Conservation (phyloP, 768 basidiomycete genomes). For the Leccinum barrowsii region DNA sequence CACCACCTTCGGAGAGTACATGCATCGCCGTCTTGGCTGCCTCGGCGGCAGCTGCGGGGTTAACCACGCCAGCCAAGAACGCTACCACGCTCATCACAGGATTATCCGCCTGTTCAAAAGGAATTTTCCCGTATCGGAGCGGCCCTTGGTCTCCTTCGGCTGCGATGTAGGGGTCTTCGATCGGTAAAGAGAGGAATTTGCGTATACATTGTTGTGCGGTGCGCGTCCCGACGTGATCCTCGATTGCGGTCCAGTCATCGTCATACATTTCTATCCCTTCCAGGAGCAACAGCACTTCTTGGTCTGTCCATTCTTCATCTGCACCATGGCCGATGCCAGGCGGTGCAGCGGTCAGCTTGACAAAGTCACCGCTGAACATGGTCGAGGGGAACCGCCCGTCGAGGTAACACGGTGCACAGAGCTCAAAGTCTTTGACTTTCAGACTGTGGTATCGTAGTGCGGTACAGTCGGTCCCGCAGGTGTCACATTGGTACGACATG, state of each 20-base stretch:
- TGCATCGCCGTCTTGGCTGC: constrained; percentile 90
- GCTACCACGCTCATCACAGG: constrained; percentile 99
- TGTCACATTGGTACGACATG: constrained; percentile 77
- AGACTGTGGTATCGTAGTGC: constrained; percentile 85
- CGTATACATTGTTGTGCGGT: constrained; percentile 93
- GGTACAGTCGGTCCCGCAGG: constrained; percentile 93
- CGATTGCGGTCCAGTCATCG: constrained; percentile 92
- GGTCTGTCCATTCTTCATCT: constrained; percentile 83
- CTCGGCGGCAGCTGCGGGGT: constrained; percentile 86
- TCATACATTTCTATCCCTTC: constrained; percentile 98
- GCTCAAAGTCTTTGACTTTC: constrained; percentile 86
- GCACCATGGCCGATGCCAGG: constrained; percentile 35
- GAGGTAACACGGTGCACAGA: constrained; percentile 91
- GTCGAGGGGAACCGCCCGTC: constrained; percentile 95
- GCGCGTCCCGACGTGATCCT: constrained; percentile 90
- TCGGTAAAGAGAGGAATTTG: constrained; percentile 93
- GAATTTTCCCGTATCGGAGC: constrained; percentile 72
- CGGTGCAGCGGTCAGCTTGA: constrained; percentile 60
- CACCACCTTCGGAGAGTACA: constrained; percentile 64
- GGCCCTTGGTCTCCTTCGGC: constrained; percentile 74
- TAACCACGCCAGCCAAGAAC: constrained; percentile 90
- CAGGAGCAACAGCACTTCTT: constrained; percentile 84
- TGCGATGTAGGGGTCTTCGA: constrained; percentile 90
- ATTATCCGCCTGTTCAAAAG: constrained; percentile 94
- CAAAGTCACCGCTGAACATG: constrained; percentile 97